A percentile compares a stretch with the other conserved stretches of the same genome.
Evolutionary conservation across 768 basidiomycete genomes (phyloP).

Genomic region (Mycena galopus): DNA sequence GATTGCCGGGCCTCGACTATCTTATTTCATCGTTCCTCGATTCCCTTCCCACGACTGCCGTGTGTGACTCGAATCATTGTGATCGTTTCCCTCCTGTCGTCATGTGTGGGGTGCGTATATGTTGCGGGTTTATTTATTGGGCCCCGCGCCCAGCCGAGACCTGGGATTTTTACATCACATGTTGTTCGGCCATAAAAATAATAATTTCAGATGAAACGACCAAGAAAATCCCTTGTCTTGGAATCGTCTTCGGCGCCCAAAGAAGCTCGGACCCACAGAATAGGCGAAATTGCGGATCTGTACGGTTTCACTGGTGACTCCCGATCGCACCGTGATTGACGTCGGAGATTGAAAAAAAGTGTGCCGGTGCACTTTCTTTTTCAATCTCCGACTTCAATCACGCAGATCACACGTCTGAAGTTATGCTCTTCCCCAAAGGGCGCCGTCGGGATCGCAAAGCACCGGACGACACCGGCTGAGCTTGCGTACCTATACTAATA

Average conservation of each 20-base stretch:
- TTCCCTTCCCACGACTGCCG: background rate
- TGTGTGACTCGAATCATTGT: background rate
- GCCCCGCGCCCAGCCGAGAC: background rate
- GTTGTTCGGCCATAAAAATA: constrained; percentile 11
- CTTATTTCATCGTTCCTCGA: too few relatives aligned
- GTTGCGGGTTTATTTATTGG: background rate
- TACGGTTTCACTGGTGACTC: too few relatives aligned
- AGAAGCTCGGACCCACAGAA: too few relatives aligned
- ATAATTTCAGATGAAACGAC: constrained; percentile 8
- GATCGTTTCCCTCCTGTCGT: background rate
- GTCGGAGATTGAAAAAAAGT: too few relatives aligned
- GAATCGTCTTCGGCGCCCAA: background rate
- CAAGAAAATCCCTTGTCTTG: background rate
- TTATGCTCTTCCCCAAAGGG: too few relatives aligned
- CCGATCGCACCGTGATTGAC: too few relatives aligned
- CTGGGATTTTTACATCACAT: constrained; percentile 11
- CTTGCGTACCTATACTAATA: background rate
- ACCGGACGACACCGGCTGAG: constrained; percentile 1
- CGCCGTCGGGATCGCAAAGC: background rate
- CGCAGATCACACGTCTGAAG: too few relatives aligned
- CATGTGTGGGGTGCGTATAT: background rate
- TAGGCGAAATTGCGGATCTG: too few relatives aligned
- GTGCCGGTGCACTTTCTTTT: too few relatives aligned
- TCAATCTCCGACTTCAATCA: too few relatives aligned
- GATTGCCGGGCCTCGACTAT: background rate